Evolutionary conservation across 352 stramenopile species (phyloP).

Genomic region (Pythium volutum): DNA sequence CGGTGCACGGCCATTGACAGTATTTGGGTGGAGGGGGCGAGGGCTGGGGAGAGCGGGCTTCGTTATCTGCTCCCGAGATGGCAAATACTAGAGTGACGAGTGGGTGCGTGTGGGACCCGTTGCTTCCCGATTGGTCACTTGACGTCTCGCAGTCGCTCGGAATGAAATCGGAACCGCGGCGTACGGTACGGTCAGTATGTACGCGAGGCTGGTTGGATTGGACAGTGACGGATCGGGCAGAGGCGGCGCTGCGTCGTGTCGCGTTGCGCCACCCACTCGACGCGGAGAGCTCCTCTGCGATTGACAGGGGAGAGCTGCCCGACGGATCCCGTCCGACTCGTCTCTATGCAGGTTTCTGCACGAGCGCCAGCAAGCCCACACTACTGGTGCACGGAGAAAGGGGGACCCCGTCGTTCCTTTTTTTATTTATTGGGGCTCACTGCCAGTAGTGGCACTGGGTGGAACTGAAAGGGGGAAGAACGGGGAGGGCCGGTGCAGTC

Average conservation of each 20-base stretch:
- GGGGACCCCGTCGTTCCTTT: neutral
- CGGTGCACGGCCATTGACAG: conserved; percentile 19
- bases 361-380: neutral
- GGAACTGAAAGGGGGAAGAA: neutral
- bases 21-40: neutral
- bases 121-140: conserved; percentile 2
- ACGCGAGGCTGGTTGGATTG: too few relatives aligned
- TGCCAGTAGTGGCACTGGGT: too few relatives aligned
- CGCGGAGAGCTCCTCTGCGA: neutral
- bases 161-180: neutral
- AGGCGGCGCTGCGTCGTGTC: neutral
- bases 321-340: conserved; percentile 1
- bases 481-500: neutral
- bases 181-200: conserved; percentile 2
- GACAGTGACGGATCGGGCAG: neutral
- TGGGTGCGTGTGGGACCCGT: conserved; percentile 3
- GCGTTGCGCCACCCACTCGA: neutral
- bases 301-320: neutral
- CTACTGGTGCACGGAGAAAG: neutral
- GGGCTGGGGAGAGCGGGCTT: neutral
- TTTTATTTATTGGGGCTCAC: conserved; percentile 3
- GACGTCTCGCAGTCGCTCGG: conserved; percentile 5
- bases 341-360: conserved; percentile 8
- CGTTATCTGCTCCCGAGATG: conserved; percentile 6
- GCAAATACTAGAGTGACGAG: conserved; percentile 12